Evolutionary conservation across 441 rosid species (phyloP).

Genomic region (Pelargonium australe): DNA sequence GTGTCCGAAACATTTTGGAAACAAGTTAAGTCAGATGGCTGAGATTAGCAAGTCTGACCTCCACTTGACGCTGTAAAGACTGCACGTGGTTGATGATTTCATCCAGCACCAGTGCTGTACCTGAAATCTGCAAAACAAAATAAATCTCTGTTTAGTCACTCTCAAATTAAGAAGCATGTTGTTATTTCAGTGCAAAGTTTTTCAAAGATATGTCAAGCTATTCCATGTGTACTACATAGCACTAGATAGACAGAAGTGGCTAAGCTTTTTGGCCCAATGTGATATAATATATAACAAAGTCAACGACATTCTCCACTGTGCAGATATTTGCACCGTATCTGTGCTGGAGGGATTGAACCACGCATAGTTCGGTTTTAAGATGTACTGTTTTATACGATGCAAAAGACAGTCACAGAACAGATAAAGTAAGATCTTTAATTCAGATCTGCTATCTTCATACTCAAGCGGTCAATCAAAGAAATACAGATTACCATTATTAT

Average conservation of each 20-base stretch:
- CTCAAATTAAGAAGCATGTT: background rate
- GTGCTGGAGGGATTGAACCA: background rate
- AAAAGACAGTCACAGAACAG: background rate
- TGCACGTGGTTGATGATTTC: slow-evolving; percentile 88
- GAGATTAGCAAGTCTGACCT: slow-evolving; percentile 43
- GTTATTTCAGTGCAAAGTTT: background rate
- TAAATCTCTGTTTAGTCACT: slow-evolving; percentile 13
- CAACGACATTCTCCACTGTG: background rate
- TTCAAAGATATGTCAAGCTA: background rate
- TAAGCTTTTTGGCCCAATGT: background rate
- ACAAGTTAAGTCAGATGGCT: background rate
- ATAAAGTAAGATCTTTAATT: background rate
- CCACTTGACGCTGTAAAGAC: slow-evolving; percentile 76
- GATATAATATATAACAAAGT: background rate
- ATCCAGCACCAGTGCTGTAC: slow-evolving; percentile 81
- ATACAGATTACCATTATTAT: background rate
- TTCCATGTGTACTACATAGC: background rate
- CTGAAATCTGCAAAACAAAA: slow-evolving; percentile 63
- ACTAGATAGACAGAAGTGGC: background rate
- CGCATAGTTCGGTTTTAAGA: too few relatives aligned
- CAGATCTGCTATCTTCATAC: background rate
- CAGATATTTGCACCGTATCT: background rate
- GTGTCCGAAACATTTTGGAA: background rate
- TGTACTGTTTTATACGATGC: background rate
- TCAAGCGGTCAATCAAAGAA: background rate